Evolutionary conservation across 768 basidiomycete species (phyloP).

Genomic region (Lyophyllum atratum): DNA sequence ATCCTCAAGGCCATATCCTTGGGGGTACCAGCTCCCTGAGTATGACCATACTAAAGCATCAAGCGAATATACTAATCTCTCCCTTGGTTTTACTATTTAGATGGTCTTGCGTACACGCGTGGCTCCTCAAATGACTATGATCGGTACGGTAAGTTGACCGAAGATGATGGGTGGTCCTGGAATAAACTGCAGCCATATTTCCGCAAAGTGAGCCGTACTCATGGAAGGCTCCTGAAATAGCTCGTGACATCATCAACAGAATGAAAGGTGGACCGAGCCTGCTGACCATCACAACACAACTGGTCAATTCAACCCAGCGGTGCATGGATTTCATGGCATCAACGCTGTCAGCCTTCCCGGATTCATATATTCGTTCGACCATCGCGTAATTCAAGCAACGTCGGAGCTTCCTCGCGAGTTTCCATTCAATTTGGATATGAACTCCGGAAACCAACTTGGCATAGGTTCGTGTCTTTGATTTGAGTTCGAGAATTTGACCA

Average conservation of each 20-base stretch:
- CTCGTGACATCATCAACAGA: slow-evolving; percentile 4
- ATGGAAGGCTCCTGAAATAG: background rate
- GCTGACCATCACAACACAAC: slow-evolving; percentile 31
- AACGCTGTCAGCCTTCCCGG: slow-evolving; percentile 31
- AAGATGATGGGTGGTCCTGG: slow-evolving; percentile 36
- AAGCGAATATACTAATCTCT: background rate
- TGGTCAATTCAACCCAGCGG: slow-evolving; percentile 29
- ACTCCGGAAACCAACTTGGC: slow-evolving; percentile 25
- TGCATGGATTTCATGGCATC: slow-evolving; percentile 30
- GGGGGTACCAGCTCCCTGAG: slow-evolving; percentile 21
- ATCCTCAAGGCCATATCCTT: slow-evolving; percentile 20
- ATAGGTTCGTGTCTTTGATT: slow-evolving; percentile 17
- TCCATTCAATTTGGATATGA: slow-evolving; percentile 26
- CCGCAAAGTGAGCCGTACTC: slow-evolving; percentile 21
- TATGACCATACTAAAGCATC: slow-evolving; percentile 2
- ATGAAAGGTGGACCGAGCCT: slow-evolving; percentile 30
- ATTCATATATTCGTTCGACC: slow-evolving; percentile 24
- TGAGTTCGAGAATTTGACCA: background rate
- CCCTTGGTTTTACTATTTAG: background rate
- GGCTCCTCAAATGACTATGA: slow-evolving; percentile 28
- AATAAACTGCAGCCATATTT: slow-evolving; percentile 26
- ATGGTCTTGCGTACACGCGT: slow-evolving; percentile 9
- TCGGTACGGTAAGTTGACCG: slow-evolving; percentile 25
- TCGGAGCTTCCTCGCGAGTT: slow-evolving; percentile 23
- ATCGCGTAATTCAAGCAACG: slow-evolving; percentile 28